phyloP scores from a whole-genome alignment of 164 flowering plant genomes.

The Chimonanthus salicifolius region DNA sequence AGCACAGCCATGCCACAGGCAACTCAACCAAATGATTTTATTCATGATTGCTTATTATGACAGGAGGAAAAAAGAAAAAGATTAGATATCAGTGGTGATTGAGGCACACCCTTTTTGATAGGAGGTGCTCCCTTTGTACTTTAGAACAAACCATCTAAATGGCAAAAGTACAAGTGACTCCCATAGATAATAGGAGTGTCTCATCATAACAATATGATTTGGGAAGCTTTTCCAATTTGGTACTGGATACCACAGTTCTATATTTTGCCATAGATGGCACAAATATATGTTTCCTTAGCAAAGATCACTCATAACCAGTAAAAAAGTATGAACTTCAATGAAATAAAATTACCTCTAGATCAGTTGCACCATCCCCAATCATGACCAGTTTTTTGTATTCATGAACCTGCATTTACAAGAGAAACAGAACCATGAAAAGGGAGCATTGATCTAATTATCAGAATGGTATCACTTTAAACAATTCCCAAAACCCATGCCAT shows the following conservation, averaged over 20 bases:
- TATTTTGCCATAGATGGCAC: background rate
- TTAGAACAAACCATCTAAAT: too few species aligned
- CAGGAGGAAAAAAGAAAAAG: too few species aligned
- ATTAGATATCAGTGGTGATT: too few species aligned
- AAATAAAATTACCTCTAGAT: constrained; percentile 68
- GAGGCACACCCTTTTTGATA: too few species aligned
- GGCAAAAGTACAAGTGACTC: too few species aligned
- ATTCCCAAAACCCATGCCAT: constrained; percentile 1
- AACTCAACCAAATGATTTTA: too few species aligned
- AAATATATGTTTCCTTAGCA: background rate
- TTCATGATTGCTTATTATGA: too few species aligned
- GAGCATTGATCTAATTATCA: background rate
- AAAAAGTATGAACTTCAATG: constrained; percentile 1
- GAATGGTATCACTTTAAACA: background rate
- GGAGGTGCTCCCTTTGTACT: too few species aligned
- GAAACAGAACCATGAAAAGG: constrained; percentile 5
- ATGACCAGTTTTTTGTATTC: constrained; percentile 71
- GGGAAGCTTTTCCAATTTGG: background rate
- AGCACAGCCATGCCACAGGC: too few species aligned
- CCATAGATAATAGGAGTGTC: too few species aligned
- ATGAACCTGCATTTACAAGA: constrained; percentile 43
- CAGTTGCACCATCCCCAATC: constrained; percentile 99
- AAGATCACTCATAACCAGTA: background rate
- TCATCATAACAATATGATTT: too few species aligned
- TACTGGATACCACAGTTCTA: background rate